Base-by-base conservation (phyloP, 208 protist species). In the Tritrichomonas foetus region DNA sequence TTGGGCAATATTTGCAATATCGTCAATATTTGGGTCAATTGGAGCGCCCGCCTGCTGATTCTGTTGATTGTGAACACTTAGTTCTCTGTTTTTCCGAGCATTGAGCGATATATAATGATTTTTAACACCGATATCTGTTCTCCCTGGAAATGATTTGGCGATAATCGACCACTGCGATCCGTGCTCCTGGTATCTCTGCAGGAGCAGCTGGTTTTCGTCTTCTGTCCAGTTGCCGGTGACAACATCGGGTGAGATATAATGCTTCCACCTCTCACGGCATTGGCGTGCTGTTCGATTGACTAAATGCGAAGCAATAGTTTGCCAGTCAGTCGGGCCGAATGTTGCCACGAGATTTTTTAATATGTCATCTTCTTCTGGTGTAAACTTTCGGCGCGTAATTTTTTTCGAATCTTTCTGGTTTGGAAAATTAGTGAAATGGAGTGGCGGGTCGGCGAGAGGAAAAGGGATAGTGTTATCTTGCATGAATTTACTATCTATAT, bases 111-210 rank as follows among this genome's bases (percentile, higher is more conserved):
- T 61, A 20, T 82, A 82, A 41, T 82, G 74, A 82, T 82, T 82
- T 82, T 82, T 82, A 39, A 82, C 41, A 50, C 41, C 41, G 16
- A 82, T 50, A 50, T 82, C 74, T 47, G 74, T 82, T 44, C 74
- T 44, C 11, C 41, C 41, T n/a, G 33, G 33, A 41, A 82, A 82
- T 27, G 41, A 82, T 41, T 82, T 82, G 1, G 74, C 33, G 11
- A 82, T 82, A 20, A 50, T 30, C 0, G 74, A 47, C 74, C 74
- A 82, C 50, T 82, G 33, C 3, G 74, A 41, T 53, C 74, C 33
- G 50, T 82, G 41, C n/a, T 82, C 41, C 30, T 49, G 0, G 22
- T 82, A 82, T 82, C 50, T 82, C 39, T 50, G 33, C 9, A 82
- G 8, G 1, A 82, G 41, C 0, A 82, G 36, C 30, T 82, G 33